These are phyloP conservation scores for Corchorus olitorius DNA, from an alignment of 345 rosid genomes.

Conservation along the genomic window DNA sequence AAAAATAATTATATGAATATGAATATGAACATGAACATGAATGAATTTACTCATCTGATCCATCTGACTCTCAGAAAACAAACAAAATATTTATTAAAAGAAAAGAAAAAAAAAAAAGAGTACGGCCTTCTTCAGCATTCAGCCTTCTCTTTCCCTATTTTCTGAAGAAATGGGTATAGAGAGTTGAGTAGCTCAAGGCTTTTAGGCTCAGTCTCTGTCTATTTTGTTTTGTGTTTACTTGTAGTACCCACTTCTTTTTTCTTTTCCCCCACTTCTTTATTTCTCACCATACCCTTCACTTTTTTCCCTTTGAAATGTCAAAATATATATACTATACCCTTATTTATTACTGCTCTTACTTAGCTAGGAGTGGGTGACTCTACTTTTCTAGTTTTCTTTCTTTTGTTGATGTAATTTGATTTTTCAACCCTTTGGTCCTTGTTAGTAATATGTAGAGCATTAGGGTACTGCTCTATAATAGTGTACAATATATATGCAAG, in stretches of 20 bases:
- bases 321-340: background rate
- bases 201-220: conserved; percentile 23
- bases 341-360: conserved; percentile 7
- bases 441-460: background rate
- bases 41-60: conserved; percentile 13
- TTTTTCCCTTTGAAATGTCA: background rate
- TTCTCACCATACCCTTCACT: background rate
- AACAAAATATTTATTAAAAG: background rate
- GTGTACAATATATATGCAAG: background rate
- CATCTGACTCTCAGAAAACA: background rate
- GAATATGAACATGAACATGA: conserved; percentile 8
- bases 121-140: background rate
- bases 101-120: background rate
- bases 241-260: conserved; percentile 6
- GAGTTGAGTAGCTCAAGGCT: conserved; percentile 28
- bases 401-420: background rate
- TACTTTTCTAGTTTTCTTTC: too few species aligned
- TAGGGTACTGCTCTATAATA: background rate
- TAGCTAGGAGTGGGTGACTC: background rate
- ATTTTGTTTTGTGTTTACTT: conserved; percentile 15
- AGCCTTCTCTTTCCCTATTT: too few species aligned
- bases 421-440: background rate
- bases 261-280: conserved; percentile 3
- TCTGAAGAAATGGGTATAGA: background rate
- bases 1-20: conserved; percentile 9